Evolutionary conservation across 352 stramenopile genomes (phyloP).

Genomic region (Phytophthora pisi): DNA sequence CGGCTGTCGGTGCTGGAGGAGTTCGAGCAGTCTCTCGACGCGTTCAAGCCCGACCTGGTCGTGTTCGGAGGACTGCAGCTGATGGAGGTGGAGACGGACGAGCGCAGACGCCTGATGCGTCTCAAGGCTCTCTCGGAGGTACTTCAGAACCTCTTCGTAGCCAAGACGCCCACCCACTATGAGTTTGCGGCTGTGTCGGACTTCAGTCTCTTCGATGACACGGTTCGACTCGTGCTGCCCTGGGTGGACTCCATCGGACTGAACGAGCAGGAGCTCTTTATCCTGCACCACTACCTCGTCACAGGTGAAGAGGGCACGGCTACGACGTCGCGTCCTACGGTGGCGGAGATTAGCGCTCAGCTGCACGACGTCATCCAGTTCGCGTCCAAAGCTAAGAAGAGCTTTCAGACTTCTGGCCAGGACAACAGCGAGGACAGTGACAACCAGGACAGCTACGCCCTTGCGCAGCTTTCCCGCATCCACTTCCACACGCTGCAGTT

Average conservation of each 20-base stretch:
- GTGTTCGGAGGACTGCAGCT: slow-evolving; percentile 85
- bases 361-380: slow-evolving; percentile 76
- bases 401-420: slow-evolving; percentile 41
- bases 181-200: slow-evolving; percentile 86
- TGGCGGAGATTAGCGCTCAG: slow-evolving; percentile 76
- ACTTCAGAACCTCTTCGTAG: slow-evolving; percentile 70
- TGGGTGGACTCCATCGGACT: slow-evolving; percentile 83
- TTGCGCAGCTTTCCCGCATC: slow-evolving; percentile 76
- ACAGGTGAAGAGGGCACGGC: slow-evolving; percentile 74
- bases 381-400: slow-evolving; percentile 47
- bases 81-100: slow-evolving; percentile 84
- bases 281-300: slow-evolving; percentile 82
- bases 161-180: slow-evolving; percentile 73
- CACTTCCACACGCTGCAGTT: slow-evolving; percentile 90
- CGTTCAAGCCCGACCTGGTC: slow-evolving; percentile 72
- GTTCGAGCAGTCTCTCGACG: slow-evolving; percentile 65
- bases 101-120: slow-evolving; percentile 50
- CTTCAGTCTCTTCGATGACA: slow-evolving; percentile 85
- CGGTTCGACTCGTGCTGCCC: slow-evolving; percentile 74
- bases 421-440: slow-evolving; percentile 21
- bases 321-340: slow-evolving; percentile 74
- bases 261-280: slow-evolving; percentile 87
- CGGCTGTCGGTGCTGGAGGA: slow-evolving; percentile 79
- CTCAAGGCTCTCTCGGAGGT: slow-evolving; percentile 71
- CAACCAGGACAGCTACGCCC: slow-evolving; percentile 40